Evolutionary conservation across 768 basidiomycete species (phyloP).

Genomic region (Asterophora parasitica): DNA sequence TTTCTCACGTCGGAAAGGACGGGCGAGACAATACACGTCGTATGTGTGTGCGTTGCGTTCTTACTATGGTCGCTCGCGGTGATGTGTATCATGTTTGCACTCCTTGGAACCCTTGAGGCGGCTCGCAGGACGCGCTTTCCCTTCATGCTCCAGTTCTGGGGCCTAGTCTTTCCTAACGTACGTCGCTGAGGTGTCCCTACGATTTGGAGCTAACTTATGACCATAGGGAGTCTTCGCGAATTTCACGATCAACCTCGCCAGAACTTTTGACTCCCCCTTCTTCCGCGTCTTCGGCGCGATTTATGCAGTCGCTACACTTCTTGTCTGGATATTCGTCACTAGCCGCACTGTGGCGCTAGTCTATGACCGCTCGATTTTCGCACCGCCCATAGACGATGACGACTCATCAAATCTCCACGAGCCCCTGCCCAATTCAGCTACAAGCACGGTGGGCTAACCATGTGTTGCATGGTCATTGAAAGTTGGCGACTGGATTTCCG

Average conservation of each 20-base stretch:
- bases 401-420: background rate
- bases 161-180: conserved; percentile 68
- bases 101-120: conserved; percentile 43
- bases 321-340: conserved; percentile 50
- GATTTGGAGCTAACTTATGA: background rate
- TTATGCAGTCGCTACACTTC: conserved; percentile 44
- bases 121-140: conserved; percentile 36
- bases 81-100: conserved; percentile 57
- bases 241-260: conserved; percentile 49
- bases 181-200: conserved; percentile 13
- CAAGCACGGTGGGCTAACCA: background rate
- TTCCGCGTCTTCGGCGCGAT: conserved; percentile 56
- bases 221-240: conserved; percentile 62
- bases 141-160: conserved; percentile 62
- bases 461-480: background rate
- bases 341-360: conserved; percentile 31
- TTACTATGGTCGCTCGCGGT: conserved; percentile 58
- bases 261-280: conserved; percentile 45
- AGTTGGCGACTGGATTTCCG: background rate
- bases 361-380: conserved; percentile 10
- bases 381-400: background rate
- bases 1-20: conserved; percentile 29
- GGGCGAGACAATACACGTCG: conserved; percentile 37
- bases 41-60: conserved; percentile 46
- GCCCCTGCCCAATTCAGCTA: conserved; percentile 3